A percentile compares a stretch with the other conserved stretches of the same genome.
Conservation (phyloP, 495 filamentous ascomycete species). For the Opeltia flavorubescens region DNA sequence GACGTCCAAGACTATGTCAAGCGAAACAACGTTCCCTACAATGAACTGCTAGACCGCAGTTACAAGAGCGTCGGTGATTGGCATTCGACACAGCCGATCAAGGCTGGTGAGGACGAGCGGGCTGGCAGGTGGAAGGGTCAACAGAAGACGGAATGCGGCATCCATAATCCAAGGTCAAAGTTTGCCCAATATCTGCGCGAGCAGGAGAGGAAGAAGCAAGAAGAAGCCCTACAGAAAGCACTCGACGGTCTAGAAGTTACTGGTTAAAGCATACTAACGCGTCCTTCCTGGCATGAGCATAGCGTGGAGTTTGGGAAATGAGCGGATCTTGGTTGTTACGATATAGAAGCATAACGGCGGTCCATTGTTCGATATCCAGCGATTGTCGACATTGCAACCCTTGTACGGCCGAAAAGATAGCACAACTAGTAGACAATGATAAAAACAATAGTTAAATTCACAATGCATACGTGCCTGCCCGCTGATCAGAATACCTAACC, state of each 20-base stretch:
- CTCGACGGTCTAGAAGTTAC: conserved; percentile 18
- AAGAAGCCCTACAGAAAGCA: conserved; percentile 38
- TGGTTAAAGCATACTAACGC: conserved; percentile 1
- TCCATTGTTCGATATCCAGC: neutral
- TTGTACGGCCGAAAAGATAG: too few species aligned
- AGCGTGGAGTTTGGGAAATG: conserved; percentile 3
- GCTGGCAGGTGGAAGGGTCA: conserved; percentile 93
- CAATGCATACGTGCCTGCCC: too few species aligned
- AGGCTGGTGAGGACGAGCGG: conserved; percentile 88
- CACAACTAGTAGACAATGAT: too few species aligned
- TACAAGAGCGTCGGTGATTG: conserved; percentile 98
- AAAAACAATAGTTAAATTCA: too few species aligned
- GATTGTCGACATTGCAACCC: neutral
- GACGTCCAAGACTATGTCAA: conserved; percentile 80
- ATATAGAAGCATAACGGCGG: neutral
- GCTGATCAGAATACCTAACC: too few species aligned
- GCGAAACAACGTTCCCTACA: conserved; percentile 83
- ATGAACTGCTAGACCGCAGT: conserved; percentile 72
- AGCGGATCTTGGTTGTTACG: neutral
- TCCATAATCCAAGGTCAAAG: conserved; percentile 89
- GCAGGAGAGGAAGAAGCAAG: conserved; percentile 57
- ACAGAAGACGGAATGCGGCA: conserved; percentile 91
- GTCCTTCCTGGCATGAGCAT: neutral
- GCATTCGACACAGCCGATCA: conserved; percentile 88
- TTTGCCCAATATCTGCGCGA: conserved; percentile 75